These are phyloP conservation scores for Penicillium sp. DNA, from an alignment of 2,329 filamentous ascomycete genomes.

Conservation along the genomic window DNA sequence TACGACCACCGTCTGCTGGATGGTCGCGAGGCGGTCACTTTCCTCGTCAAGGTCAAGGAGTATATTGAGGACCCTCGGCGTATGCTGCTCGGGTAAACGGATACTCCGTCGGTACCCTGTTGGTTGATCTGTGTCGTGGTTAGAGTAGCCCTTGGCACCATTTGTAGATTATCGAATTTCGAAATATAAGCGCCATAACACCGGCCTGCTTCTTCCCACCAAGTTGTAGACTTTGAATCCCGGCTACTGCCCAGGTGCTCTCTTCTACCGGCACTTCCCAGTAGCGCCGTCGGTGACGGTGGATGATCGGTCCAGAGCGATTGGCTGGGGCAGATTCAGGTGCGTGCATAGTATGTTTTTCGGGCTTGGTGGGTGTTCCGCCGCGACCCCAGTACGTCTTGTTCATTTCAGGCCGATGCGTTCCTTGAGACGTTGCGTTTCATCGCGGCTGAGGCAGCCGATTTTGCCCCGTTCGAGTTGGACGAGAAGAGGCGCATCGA, in stretches of 20 bases:
- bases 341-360: background rate
- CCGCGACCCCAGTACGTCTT: background rate
- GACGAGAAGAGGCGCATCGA: constrained; percentile 46
- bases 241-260: background rate
- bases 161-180: constrained; percentile 29
- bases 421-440: constrained; percentile 36
- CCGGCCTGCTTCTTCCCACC: background rate
- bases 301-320: background rate
- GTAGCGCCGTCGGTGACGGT: background rate
- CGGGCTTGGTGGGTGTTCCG: background rate
- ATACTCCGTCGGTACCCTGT: background rate
- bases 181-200: constrained; percentile 19
- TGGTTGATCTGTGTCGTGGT: constrained; percentile 12
- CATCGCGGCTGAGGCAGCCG: constrained; percentile 32
- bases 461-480: constrained; percentile 50
- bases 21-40: constrained; percentile 90
- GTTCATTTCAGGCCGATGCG: constrained; percentile 21
- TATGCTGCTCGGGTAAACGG: constrained; percentile 63
- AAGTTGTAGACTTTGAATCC: background rate
- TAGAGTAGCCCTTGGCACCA: constrained; percentile 15
- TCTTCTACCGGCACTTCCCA: background rate
- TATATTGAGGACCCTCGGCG: constrained; percentile 91
- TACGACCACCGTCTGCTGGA: constrained; percentile 96
- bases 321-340: background rate
- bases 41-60: constrained; percentile 95